Conservation (phyloP, 345 rosid species). For the Excoecaria agallocha region DNA sequence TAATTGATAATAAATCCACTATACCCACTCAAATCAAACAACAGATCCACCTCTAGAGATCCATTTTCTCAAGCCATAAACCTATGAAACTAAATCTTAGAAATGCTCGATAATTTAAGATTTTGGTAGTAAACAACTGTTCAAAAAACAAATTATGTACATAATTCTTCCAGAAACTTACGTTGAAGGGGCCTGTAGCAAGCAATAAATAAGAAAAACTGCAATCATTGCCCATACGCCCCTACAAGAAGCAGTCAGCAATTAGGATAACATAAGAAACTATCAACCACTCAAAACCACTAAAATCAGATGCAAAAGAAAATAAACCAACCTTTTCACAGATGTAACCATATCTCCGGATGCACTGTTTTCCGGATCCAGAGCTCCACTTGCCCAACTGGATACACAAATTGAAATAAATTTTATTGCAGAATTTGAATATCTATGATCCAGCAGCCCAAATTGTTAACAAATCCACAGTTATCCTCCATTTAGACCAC, state of each 20-base stretch:
- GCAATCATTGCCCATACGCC: conserved; percentile 99
- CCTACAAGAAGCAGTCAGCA: conserved; percentile 45
- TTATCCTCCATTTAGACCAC: neutral
- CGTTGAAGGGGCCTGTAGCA: conserved; percentile 99
- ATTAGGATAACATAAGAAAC: conserved; percentile 12
- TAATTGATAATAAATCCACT: neutral
- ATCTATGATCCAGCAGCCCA: neutral
- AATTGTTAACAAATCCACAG: neutral
- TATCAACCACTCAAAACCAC: neutral
- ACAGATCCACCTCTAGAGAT: neutral
- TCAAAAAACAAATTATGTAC: neutral
- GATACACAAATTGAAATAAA: conserved; percentile 6
- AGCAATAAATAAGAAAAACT: conserved; percentile 93
- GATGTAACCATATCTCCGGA: conserved; percentile 78
- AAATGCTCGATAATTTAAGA: neutral
- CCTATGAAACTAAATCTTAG: neutral
- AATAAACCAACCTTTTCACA: conserved; percentile 89
- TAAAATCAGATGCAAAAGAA: conserved; percentile 14
- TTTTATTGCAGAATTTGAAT: neutral
- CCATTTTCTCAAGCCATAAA: neutral
- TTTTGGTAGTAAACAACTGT: neutral
- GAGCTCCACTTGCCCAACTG: conserved; percentile 99
- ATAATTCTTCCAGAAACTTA: conserved; percentile 30
- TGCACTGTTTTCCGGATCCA: conserved; percentile 63
- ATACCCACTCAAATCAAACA: neutral